Conservation (phyloP, 495 filamentous ascomycete genomes). For the Daldinia caldariorum region DNA sequence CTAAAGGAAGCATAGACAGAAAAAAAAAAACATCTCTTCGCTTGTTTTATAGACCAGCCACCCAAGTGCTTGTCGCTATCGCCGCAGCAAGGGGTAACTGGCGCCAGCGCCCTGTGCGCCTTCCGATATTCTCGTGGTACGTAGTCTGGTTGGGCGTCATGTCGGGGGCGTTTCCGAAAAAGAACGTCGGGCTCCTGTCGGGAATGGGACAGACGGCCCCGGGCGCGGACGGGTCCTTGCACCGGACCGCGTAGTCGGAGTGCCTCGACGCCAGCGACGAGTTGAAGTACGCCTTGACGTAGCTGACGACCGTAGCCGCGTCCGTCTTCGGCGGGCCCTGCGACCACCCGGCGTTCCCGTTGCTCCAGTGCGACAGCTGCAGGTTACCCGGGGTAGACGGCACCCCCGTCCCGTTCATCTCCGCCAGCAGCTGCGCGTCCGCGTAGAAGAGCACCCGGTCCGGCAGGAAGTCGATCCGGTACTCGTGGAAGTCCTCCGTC, state of each 20-base stretch:
- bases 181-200: constrained; percentile 62
- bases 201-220: constrained; percentile 69
- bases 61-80: constrained; percentile 35
- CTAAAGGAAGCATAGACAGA: not conserved
- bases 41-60: constrained; percentile 26
- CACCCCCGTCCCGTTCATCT: constrained; percentile 64
- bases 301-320: constrained; percentile 67
- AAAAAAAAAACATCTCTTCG: no score
- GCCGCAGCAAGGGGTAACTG: constrained; percentile 27
- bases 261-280: constrained; percentile 60
- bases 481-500: constrained; percentile 70
- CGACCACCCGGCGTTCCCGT: constrained; percentile 74
- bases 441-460: constrained; percentile 70
- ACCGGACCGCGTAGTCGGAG: constrained; percentile 59
- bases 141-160: constrained; percentile 69
- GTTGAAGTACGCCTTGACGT: constrained; percentile 83
- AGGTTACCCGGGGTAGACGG: constrained; percentile 69
- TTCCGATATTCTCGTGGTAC: constrained; percentile 39
- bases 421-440: constrained; percentile 63
- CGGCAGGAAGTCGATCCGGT: constrained; percentile 78
- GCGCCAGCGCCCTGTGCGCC: constrained; percentile 19
- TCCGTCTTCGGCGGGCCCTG: constrained; percentile 71
- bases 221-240: constrained; percentile 52
- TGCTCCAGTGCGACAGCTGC: constrained; percentile 80
- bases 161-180: constrained; percentile 66